These are phyloP conservation scores for Penicillium chermesinum DNA, from an alignment of 495 filamentous ascomycete genomes.

Conservation along the genomic window DNA sequence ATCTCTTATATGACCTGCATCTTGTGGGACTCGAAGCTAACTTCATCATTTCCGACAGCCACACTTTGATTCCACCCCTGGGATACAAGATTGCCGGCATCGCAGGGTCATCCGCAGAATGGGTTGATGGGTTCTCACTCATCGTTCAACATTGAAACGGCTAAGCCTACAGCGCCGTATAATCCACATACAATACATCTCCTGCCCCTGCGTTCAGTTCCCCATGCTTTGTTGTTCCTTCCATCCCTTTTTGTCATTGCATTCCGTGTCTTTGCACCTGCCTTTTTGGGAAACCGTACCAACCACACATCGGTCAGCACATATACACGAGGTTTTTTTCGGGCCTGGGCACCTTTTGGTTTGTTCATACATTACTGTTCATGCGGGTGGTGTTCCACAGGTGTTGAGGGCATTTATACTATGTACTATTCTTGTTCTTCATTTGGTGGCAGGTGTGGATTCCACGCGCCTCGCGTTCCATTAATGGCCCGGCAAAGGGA, in stretches of 20 bases:
- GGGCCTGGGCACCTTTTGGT: slow-evolving; percentile 2
- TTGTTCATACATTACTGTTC: slow-evolving; percentile 19
- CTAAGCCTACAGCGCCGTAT: not conserved
- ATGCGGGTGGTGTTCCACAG: slow-evolving; percentile 11
- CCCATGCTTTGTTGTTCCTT: slow-evolving; percentile 3
- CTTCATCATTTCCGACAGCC: slow-evolving; percentile 50
- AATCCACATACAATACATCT: not conserved
- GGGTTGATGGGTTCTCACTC: slow-evolving; percentile 85
- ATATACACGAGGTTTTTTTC: slow-evolving; percentile 15
- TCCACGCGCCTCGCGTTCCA: slow-evolving; percentile 1
- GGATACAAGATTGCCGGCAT: slow-evolving; percentile 87
- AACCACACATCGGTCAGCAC: slow-evolving; percentile 9
- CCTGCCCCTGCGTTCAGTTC: not conserved
- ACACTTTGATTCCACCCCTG: slow-evolving; percentile 82
- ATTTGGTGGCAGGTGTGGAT: slow-evolving; percentile 1
- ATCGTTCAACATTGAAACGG: slow-evolving; percentile 65
- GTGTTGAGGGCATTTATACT: slow-evolving; percentile 13
- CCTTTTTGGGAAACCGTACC: slow-evolving; percentile 4
- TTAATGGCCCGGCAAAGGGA: too few species aligned
- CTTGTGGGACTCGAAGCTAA: too few species aligned
- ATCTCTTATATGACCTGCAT: too few species aligned
- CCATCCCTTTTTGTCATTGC: slow-evolving; percentile 1
- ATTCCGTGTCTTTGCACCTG: not conserved
- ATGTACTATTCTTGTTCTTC: slow-evolving; percentile 6
- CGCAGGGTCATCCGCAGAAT: slow-evolving; percentile 72